These are phyloP conservation scores for Rhynchospora breviuscula DNA, from an alignment of 176 grass and related monocot genomes.

Conservation along the genomic window DNA sequence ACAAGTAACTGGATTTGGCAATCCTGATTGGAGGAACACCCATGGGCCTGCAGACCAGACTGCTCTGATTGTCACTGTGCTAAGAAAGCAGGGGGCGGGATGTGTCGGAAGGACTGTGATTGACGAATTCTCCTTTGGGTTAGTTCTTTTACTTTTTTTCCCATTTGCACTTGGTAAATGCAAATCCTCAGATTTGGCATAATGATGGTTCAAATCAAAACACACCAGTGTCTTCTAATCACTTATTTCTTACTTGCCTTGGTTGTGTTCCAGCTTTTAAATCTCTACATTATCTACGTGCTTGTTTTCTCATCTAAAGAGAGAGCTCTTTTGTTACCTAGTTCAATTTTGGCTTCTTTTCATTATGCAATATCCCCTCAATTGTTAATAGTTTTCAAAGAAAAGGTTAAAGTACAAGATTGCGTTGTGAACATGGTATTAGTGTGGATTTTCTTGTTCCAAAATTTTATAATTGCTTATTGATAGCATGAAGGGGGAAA, in stretches of 20 bases:
- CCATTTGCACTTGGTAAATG: not conserved
- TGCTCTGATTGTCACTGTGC: constrained; percentile 43
- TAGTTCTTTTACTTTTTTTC: constrained; percentile 18
- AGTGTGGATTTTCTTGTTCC: not conserved
- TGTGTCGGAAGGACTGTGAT: constrained; percentile 81
- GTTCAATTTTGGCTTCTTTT: not conserved
- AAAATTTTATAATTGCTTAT: constrained; percentile 23
- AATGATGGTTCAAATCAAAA: not conserved
- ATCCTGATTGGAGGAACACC: constrained; percentile 90
- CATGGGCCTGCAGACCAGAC: constrained; percentile 48
- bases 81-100: constrained; percentile 63
- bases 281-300: not conserved
- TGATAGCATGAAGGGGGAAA: constrained; percentile 76
- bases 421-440: not conserved
- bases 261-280: not conserved
- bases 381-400: not conserved
- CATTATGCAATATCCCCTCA: not conserved
- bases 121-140: constrained; percentile 92
- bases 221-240: not conserved
- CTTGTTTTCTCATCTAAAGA: not conserved
- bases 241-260: not conserved
- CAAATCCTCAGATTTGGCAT: not conserved
- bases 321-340: not conserved
- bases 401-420: not conserved
- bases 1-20: constrained; percentile 74